Evolutionary conservation across 2,329 filamentous ascomycete species (phyloP).

Genomic region (Rutstroemia sp.): DNA sequence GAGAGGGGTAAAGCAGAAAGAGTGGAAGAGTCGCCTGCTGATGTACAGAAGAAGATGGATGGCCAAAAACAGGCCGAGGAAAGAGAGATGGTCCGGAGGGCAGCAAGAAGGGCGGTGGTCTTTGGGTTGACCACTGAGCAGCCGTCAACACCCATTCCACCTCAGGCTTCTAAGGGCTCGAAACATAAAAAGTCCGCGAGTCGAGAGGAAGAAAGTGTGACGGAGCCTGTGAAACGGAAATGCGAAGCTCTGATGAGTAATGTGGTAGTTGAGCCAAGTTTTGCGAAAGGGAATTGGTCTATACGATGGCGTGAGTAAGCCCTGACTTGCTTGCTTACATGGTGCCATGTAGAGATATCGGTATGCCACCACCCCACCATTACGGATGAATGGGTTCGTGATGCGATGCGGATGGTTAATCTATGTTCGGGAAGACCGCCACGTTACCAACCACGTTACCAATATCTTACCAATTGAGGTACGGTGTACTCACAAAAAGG

Average conservation of each 20-base stretch:
- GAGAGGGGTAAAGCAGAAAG: constrained; percentile 48
- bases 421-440: too few species aligned
- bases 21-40: constrained; percentile 44
- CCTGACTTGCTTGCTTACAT: too few species aligned
- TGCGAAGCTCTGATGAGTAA: constrained; percentile 7
- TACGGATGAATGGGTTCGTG: too few species aligned
- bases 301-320: constrained; percentile 7
- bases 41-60: constrained; percentile 37
- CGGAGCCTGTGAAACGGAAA: not conserved
- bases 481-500: too few species aligned
- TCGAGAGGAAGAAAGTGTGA: not conserved
- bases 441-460: too few species aligned
- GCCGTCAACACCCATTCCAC: not conserved
- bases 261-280: constrained; percentile 8
- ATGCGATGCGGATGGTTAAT: too few species aligned
- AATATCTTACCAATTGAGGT: too few species aligned
- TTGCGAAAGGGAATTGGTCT: constrained; percentile 7
- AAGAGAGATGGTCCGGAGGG: constrained; percentile 15
- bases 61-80: constrained; percentile 14
- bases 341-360: too few species aligned
- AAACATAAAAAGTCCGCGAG: not conserved
- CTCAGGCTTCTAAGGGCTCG: not conserved
- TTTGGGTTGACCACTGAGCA: constrained; percentile 13
- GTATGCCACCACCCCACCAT: too few species aligned
- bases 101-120: constrained; percentile 15